Evolutionary conservation across 768 basidiomycete species (phyloP).

Genomic region (Lactifluus subvellereus): DNA sequence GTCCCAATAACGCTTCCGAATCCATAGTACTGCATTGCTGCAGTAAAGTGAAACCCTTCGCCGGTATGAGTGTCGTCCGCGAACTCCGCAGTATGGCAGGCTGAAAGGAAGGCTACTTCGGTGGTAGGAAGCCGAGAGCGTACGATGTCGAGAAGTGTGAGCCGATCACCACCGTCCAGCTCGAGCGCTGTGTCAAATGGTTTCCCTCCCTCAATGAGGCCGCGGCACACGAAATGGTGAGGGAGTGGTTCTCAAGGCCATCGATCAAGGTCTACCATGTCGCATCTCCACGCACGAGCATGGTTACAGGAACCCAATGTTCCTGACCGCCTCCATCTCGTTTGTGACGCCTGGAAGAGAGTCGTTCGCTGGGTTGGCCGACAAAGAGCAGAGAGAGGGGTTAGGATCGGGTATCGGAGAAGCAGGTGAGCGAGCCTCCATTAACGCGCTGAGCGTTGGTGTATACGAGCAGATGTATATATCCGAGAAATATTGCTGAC

Average conservation of each 20-base stretch:
- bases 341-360: not conserved
- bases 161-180: not conserved
- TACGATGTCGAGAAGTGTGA: not conserved
- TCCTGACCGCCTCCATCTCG: not conserved
- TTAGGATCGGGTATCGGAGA: not conserved
- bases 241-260: not conserved
- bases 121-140: conserved; percentile 4
- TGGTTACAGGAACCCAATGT: not conserved
- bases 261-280: not conserved
- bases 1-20: too few species aligned
- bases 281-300: not conserved
- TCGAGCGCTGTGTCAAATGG: not conserved
- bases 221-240: conserved; percentile 9
- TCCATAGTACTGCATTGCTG: not conserved
- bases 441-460: not conserved
- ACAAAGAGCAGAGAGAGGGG: not conserved
- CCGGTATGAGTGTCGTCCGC: not conserved
- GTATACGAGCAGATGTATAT: conserved; percentile 4
- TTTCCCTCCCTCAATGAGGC: not conserved
- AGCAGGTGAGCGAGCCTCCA: not conserved
- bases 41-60: conserved; percentile 14
- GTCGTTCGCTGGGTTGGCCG: not conserved
- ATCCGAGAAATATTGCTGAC: conserved; percentile 8
- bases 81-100: too few species aligned
- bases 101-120: conserved; percentile 15